These are phyloP conservation scores for Sextonia rubra DNA, from an alignment of 164 flowering plant species.

Conservation along the genomic window DNA sequence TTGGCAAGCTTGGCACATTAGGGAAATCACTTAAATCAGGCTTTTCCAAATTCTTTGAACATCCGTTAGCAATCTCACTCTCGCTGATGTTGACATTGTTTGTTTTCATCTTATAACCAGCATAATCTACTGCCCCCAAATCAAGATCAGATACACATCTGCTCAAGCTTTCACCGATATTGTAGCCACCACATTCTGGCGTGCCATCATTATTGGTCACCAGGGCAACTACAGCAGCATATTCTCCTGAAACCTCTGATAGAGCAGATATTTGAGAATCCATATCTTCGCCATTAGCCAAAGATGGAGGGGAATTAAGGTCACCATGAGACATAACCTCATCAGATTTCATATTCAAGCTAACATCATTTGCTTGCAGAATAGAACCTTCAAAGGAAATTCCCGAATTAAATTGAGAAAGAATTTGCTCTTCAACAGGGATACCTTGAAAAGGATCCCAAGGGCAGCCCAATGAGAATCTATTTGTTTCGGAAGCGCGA, in stretches of 20 bases:
- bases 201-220: conserved; percentile 1
- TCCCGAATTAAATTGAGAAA: conserved; percentile 5
- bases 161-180: conserved; percentile 8
- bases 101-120: conserved; percentile 7
- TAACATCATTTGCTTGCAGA: conserved; percentile 3
- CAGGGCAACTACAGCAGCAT: conserved; percentile 5
- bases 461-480: conserved; percentile 9
- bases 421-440: conserved; percentile 7
- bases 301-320: conserved; percentile 4
- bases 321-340: conserved; percentile 10
- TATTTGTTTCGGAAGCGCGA: conserved; percentile 6
- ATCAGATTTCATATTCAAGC: conserved; percentile 5
- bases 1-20: conserved; percentile 26
- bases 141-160: conserved; percentile 15
- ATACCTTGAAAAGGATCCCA: conserved; percentile 13
- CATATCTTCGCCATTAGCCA: conserved; percentile 15
- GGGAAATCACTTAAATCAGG: conserved; percentile 14
- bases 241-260: conserved; percentile 35
- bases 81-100: conserved; percentile 7
- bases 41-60: conserved; percentile 15
- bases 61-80: conserved; percentile 7
- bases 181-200: conserved; percentile 9
- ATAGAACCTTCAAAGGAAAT: background rate
- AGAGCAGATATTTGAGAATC: conserved; percentile 23
- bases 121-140: conserved; percentile 12